Evolutionary conservation across 192 early-diverging fungal species (phyloP).

Genomic region (Hyaloraphidium curvatum): DNA sequence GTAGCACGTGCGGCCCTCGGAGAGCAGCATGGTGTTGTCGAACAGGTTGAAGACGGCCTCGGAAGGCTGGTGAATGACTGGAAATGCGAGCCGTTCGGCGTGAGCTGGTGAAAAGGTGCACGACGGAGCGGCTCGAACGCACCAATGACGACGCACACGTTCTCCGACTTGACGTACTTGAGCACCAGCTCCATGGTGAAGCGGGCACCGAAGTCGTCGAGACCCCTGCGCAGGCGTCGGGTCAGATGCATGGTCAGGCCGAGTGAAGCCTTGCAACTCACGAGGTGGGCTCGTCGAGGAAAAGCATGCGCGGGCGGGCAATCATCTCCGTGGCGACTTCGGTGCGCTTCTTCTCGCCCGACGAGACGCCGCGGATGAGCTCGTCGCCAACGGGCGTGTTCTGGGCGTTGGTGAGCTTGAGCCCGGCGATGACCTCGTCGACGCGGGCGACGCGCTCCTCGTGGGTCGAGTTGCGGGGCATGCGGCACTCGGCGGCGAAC

Average conservation of each 20-base stretch:
- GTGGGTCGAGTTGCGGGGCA: background rate
- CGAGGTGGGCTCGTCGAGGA: constrained; percentile 38
- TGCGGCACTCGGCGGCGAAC: constrained; percentile 47
- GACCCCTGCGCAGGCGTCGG: too few species aligned
- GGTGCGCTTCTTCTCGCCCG: constrained; percentile 58
- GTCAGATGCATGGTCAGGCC: too few species aligned
- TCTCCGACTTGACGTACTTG: constrained; percentile 33
- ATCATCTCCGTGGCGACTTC: constrained; percentile 21
- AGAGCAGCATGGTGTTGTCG: constrained; percentile 45
- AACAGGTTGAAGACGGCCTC: constrained; percentile 61
- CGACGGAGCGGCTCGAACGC: too few species aligned
- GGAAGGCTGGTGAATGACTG: constrained; percentile 43
- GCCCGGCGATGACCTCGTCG: constrained; percentile 21
- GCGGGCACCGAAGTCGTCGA: constrained; percentile 19
- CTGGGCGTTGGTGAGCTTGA: constrained; percentile 14
- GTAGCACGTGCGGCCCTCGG: constrained; percentile 45
- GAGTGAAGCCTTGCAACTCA: too few species aligned
- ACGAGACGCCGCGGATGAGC: constrained; percentile 51
- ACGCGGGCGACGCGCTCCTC: constrained; percentile 14
- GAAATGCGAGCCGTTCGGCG: too few species aligned
- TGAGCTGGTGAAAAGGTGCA: too few species aligned
- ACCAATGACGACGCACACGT: constrained; percentile 47
- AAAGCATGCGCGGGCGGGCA: constrained; percentile 45
- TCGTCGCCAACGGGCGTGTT: constrained; percentile 46
- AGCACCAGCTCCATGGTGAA: constrained; percentile 55